phyloP scores from a whole-genome alignment of 176 grass and related monocot genomes.

The Canna indica region DNA sequence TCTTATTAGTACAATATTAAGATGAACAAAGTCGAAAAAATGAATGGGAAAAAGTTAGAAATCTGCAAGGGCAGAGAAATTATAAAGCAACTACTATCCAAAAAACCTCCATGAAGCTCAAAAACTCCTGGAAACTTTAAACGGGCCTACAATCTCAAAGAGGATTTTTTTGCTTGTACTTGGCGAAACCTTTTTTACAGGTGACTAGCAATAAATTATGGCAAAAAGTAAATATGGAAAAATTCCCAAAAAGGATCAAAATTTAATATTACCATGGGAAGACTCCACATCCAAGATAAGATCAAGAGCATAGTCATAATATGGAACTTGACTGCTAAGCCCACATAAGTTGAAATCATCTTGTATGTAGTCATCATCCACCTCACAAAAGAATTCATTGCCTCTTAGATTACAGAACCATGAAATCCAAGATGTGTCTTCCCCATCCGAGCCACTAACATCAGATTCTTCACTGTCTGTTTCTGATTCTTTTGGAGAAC shows the following conservation, averaged over 20 bases:
- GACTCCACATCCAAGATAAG: constrained; percentile 7
- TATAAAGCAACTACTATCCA: no score
- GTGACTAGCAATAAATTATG: no score
- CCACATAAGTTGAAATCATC: constrained; percentile 8
- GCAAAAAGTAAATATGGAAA: background rate
- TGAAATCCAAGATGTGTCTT: constrained; percentile 11
- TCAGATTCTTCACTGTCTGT: constrained; percentile 7
- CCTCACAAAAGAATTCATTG: constrained; percentile 15
- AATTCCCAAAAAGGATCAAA: no score
- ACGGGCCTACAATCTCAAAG: no score
- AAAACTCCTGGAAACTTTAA: no score
- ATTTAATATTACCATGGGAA: constrained; percentile 10
- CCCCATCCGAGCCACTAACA: constrained; percentile 10
- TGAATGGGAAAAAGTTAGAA: no score
- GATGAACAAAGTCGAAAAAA: no score
- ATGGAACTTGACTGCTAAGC: constrained; percentile 11
- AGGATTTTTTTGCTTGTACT: no score
- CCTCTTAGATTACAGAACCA: constrained; percentile 13
- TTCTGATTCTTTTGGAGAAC: constrained; percentile 10
- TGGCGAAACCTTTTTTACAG: no score
- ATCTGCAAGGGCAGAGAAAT: no score
- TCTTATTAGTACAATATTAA: no score
- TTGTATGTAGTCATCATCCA: constrained; percentile 11
- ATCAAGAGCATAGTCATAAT: constrained; percentile 14
- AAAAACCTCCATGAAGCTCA: no score